Evolutionary conservation across 306 rosid genomes (phyloP), one percentile per base, ranked within the genome.

Genomic region (Glycine tomentella): DNA sequence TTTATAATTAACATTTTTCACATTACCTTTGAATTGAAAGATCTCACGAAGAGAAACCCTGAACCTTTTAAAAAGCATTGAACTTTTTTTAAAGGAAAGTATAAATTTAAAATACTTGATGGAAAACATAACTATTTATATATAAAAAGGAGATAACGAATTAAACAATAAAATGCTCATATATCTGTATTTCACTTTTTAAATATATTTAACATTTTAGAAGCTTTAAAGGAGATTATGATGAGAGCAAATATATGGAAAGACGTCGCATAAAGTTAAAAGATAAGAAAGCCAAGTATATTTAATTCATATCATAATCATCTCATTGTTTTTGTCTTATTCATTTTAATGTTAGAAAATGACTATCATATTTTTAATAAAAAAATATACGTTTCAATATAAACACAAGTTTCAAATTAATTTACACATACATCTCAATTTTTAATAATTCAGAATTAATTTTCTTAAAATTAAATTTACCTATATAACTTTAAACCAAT

Each of bases 281-380:
- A n/a, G 40, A 42, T 2, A 6, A 7, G 15, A 20, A 69, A 59
- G 63, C 2, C 42, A 11, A 15, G 7, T 14, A 13, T 36, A 25
- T 72, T 11, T 36, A 12, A 36, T 49, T 49, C n/a, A 15, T 10
- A 71, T 38, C 72, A 17, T 42, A 65, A 75, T 70, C 12, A 52
- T 65, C 7, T 34, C 11, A 66, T 65, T 3, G 3, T 51, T 76
- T 68, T 49, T 75, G 48, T 58, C 40, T 62, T 61, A 33, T 61
- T 12, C 68, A 62, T 33, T 57, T 16, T 57, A 7, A 17, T 57
- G 63, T 17, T 8, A 57, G 63, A 5, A 62, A 34, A 62, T 5
- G 25, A 55, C 0, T 58, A 31, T 11, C 44, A 62, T 12, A 33
- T 34, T 20, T 72, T 10, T 36, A 12, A 34, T 49, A 53, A 50